These are phyloP conservation scores for Mortierella hygrophila DNA, from an alignment of 192 early-diverging fungal genomes.

Conservation along the genomic window DNA sequence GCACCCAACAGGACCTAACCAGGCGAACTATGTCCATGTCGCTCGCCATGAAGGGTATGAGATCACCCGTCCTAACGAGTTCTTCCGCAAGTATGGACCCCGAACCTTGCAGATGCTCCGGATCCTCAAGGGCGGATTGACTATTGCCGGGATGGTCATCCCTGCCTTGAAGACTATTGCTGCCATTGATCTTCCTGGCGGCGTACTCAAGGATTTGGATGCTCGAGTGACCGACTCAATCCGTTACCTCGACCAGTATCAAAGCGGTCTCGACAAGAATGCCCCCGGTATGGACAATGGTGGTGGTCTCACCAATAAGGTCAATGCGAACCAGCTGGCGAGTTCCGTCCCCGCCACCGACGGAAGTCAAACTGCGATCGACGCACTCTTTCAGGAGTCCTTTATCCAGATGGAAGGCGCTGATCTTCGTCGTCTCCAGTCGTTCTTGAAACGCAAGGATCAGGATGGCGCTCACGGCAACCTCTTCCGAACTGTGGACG, in stretches of 20 bases:
- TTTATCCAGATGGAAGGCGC: constrained; percentile 41
- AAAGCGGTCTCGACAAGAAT: constrained; percentile 13
- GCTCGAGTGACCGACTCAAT: constrained; percentile 19
- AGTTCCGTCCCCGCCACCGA: not conserved
- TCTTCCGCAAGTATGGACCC: constrained; percentile 47
- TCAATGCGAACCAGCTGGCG: not conserved
- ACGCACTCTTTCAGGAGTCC: not conserved
- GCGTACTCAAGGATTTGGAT: constrained; percentile 15
- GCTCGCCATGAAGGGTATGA: constrained; percentile 50
- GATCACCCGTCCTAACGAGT: constrained; percentile 42
- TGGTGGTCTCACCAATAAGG: not conserved
- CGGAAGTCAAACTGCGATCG: not conserved
- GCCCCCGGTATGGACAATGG: constrained; percentile 18
- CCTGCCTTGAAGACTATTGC: constrained; percentile 23
- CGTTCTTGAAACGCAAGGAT: constrained; percentile 38
- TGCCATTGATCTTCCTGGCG: constrained; percentile 27
- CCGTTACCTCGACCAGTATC: constrained; percentile 20
- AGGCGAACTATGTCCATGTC: constrained; percentile 46
- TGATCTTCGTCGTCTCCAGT: constrained; percentile 28
- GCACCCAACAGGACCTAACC: constrained; percentile 24
- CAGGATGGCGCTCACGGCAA: constrained; percentile 41
- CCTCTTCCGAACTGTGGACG: constrained; percentile 43
- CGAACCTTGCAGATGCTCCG: constrained; percentile 24
- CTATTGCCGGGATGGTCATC: constrained; percentile 20
- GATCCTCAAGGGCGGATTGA: constrained; percentile 28